Evolutionary conservation across 2,329 filamentous ascomycete species (phyloP).

Genomic region (Colletotrichum sp.): DNA sequence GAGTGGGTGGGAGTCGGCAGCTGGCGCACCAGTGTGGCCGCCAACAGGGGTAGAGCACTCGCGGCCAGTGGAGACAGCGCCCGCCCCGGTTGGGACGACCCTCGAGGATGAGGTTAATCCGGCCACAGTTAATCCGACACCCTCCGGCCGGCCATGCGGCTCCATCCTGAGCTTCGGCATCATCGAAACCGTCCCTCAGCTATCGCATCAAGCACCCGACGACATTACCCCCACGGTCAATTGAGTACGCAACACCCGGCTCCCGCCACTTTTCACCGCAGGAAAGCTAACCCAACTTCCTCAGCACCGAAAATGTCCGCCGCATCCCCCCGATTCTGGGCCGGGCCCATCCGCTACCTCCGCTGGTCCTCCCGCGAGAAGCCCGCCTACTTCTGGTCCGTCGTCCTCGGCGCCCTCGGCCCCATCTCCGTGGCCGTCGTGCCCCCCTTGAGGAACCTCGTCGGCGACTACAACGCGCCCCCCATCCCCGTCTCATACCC

Average conservation of each 20-base stretch:
- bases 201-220: constrained; percentile 19
- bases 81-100: background rate
- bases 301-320: constrained; percentile 57
- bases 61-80: background rate
- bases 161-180: constrained; percentile 16
- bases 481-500: constrained; percentile 91
- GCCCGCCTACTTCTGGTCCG: constrained; percentile 90
- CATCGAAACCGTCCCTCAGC: background rate
- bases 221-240: constrained; percentile 31
- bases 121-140: background rate
- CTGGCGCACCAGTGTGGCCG: background rate
- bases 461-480: constrained; percentile 77
- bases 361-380: constrained; percentile 88
- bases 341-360: constrained; percentile 80
- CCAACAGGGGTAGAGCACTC: background rate
- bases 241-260: constrained; percentile 32
- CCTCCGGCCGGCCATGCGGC: background rate
- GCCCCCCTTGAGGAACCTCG: constrained; percentile 72
- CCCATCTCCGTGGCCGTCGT: constrained; percentile 74
- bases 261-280: background rate
- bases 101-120: background rate
- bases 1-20: background rate
- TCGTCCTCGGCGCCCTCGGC: constrained; percentile 74
- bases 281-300: background rate
- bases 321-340: constrained; percentile 79